These are phyloP conservation scores for Pseudomassariella vexata DNA, from an alignment of 2,329 filamentous ascomycete genomes.

Conservation along the genomic window DNA sequence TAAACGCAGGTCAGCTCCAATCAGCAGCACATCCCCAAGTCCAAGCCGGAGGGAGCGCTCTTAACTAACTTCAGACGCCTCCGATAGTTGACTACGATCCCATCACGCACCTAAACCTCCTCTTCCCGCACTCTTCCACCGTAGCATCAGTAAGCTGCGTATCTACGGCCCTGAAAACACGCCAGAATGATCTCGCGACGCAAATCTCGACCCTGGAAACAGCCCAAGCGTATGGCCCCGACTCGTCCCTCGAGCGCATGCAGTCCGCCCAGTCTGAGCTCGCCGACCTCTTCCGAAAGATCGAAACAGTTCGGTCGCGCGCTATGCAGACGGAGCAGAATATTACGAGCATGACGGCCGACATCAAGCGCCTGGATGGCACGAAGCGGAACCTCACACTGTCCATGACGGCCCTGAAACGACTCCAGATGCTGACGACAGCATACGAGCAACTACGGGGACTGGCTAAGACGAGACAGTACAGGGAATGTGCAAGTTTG, in stretches of 20 bases:
- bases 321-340: slow-evolving; percentile 90
- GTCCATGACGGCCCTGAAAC: slow-evolving; percentile 96
- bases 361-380: slow-evolving; percentile 94
- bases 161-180: slow-evolving; percentile 64
- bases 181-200: slow-evolving; percentile 76
- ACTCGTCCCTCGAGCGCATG: slow-evolving; percentile 85
- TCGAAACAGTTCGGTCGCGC: slow-evolving; percentile 84
- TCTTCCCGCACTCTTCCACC: slow-evolving; percentile 86
- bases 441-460: slow-evolving; percentile 94
- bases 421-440: slow-evolving; percentile 96
- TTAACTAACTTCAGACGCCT: slow-evolving; percentile 8
- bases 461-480: slow-evolving; percentile 80
- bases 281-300: slow-evolving; percentile 84
- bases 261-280: slow-evolving; percentile 87
- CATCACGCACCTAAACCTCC: slow-evolving; percentile 83
- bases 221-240: slow-evolving; percentile 77
- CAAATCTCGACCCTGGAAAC: slow-evolving; percentile 70
- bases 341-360: slow-evolving; percentile 97
- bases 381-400: slow-evolving; percentile 95
- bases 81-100: slow-evolving; percentile 76
- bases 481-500: slow-evolving; percentile 88
- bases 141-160: slow-evolving; percentile 72
- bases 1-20: slow-evolving; percentile 36
- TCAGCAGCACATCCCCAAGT: no score
- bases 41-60: no score